These are phyloP conservation scores for Hanseniaspora singularis DNA, from an alignment of 805 yeast species.

Conservation along the genomic window DNA sequence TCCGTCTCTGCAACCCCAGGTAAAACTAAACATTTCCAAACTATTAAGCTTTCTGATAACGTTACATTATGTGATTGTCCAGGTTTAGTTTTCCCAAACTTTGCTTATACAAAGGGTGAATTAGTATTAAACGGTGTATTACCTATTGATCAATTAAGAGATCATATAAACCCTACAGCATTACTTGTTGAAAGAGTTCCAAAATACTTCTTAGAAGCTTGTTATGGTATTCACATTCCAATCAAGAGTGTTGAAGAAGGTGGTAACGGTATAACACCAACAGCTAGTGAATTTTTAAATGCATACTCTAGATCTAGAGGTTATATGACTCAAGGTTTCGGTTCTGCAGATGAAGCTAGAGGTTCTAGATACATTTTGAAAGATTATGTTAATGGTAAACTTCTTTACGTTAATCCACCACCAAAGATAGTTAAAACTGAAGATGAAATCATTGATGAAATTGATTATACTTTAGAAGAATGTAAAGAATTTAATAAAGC, in stretches of 20 bases:
- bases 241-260: constrained; percentile 71
- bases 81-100: constrained; percentile 95
- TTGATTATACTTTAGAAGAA: constrained; percentile 41
- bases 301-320: constrained; percentile 97
- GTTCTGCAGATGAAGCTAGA: constrained; percentile 91
- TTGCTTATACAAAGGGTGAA: constrained; percentile 92
- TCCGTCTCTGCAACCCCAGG: constrained; percentile 98
- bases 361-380: constrained; percentile 86
- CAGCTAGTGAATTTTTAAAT: constrained; percentile 74
- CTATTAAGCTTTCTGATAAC: constrained; percentile 69
- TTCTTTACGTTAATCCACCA: constrained; percentile 78
- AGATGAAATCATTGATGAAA: constrained; percentile 35
- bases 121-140: constrained; percentile 96
- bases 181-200: constrained; percentile 83
- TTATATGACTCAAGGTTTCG: constrained; percentile 92
- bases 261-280: constrained; percentile 68
- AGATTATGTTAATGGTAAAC: constrained; percentile 88
- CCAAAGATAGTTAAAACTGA: constrained; percentile 36
- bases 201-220: constrained; percentile 73
- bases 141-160: constrained; percentile 94
- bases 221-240: constrained; percentile 83
- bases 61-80: constrained; percentile 96
- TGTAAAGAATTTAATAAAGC: constrained; percentile 58
- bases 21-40: constrained; percentile 97
- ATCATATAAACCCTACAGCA: constrained; percentile 76